These are phyloP conservation scores for Hanseniaspora guilliermondii DNA, from an alignment of 805 yeast genomes.

Conservation along the genomic window DNA sequence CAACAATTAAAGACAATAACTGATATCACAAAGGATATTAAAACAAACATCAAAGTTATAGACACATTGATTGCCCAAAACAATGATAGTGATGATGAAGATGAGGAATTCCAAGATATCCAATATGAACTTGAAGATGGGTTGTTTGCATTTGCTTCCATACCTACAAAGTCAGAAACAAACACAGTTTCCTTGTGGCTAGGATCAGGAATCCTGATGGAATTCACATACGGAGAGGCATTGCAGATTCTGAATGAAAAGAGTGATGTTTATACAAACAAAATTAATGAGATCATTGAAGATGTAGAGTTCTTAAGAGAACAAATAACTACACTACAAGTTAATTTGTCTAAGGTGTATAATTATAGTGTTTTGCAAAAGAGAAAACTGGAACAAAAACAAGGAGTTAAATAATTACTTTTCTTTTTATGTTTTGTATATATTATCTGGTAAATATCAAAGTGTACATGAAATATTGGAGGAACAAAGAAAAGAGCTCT, in stretches of 20 bases:
- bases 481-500: not conserved
- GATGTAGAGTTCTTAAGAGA: slow-evolving; percentile 84
- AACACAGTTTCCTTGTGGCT: slow-evolving; percentile 73
- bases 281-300: slow-evolving; percentile 52
- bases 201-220: slow-evolving; percentile 97
- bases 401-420: not conserved
- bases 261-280: slow-evolving; percentile 48
- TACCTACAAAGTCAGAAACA: slow-evolving; percentile 39
- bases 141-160: slow-evolving; percentile 67
- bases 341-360: slow-evolving; percentile 83
- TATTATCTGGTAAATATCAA: not conserved
- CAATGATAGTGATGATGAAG: slow-evolving; percentile 27
- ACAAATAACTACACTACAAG: slow-evolving; percentile 94
- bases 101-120: slow-evolving; percentile 42
- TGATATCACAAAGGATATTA: slow-evolving; percentile 80
- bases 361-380: slow-evolving; percentile 81
- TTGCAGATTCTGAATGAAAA: slow-evolving; percentile 51
- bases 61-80: slow-evolving; percentile 34
- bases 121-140: slow-evolving; percentile 91
- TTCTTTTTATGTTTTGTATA: not conserved
- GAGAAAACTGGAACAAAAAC: slow-evolving; percentile 28
- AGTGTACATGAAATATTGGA: not conserved
- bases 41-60: slow-evolving; percentile 63
- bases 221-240: slow-evolving; percentile 85
- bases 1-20: slow-evolving; percentile 22